Evolutionary conservation across 371 early-diverging fungal species (phyloP).

Genomic region (Caulochytrium protostelioides): DNA sequence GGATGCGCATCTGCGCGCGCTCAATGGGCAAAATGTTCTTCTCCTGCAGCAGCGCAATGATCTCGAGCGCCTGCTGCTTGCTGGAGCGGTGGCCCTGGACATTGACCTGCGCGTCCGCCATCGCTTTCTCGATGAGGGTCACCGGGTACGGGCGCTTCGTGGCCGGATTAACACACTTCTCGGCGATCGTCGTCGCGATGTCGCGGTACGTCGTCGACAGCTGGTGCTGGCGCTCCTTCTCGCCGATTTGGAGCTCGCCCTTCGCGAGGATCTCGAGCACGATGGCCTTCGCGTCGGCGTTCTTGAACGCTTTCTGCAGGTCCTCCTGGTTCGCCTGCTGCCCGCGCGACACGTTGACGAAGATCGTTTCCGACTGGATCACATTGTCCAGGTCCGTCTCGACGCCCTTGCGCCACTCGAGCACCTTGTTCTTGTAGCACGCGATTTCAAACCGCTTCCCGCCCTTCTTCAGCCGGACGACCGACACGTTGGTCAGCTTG

Average conservation of each 20-base stretch:
- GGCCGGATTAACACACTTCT: constrained; percentile 82
- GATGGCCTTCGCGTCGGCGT: constrained; percentile 57
- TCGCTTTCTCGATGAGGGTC: constrained; percentile 90
- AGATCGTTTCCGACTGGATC: constrained; percentile 76
- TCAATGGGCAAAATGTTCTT: constrained; percentile 70
- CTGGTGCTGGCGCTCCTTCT: constrained; percentile 74
- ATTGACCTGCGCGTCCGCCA: constrained; percentile 74
- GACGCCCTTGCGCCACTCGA: constrained; percentile 80
- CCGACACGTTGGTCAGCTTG: constrained; percentile 72
- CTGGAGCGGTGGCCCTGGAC: constrained; percentile 66
- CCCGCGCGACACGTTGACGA: constrained; percentile 88
- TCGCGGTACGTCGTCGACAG: constrained; percentile 59
- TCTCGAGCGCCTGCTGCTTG: constrained; percentile 70
- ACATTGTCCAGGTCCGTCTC: constrained; percentile 92
- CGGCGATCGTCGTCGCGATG: constrained; percentile 79
- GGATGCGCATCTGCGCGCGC: constrained; percentile 76
- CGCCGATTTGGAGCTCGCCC: constrained; percentile 88
- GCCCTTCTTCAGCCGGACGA: constrained; percentile 85
- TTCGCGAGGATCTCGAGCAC: constrained; percentile 73
- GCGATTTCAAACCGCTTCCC: constrained; percentile 93
- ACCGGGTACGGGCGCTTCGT: constrained; percentile 87
- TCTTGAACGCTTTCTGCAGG: constrained; percentile 64
- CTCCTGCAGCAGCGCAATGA: constrained; percentile 73
- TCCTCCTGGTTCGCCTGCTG: constrained; percentile 77
- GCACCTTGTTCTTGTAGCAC: constrained; percentile 96